phyloP scores from a whole-genome alignment of 805 yeast species.

The Pichia eremophila region DNA sequence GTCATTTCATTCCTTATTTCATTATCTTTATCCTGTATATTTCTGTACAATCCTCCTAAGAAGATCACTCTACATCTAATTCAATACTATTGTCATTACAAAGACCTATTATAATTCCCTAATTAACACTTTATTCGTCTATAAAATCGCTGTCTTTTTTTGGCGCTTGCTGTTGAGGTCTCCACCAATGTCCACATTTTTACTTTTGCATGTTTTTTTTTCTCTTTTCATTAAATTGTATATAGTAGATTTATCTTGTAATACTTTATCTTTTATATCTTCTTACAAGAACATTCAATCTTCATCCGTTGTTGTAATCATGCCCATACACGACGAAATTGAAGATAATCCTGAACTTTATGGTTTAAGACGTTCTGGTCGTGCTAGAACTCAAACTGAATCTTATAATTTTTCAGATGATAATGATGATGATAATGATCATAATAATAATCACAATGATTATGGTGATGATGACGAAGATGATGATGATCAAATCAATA shows the following conservation, averaged over 20 bases:
- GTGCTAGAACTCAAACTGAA: conserved; percentile 39
- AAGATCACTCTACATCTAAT: too few relatives aligned
- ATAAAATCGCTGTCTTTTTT: not conserved
- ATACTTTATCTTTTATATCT: not conserved
- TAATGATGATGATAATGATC: conserved; percentile 25
- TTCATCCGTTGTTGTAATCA: not conserved
- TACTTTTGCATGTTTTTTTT: not conserved
- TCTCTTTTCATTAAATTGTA: not conserved
- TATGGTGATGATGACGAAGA: conserved; percentile 26
- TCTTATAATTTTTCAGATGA: conserved; percentile 26
- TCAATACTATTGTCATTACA: too few relatives aligned
- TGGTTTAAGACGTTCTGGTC: conserved; percentile 68
- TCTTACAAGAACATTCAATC: too few relatives aligned
- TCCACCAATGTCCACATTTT: not conserved
- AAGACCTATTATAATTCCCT: too few relatives aligned
- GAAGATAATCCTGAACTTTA: conserved; percentile 70
- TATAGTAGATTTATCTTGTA: not conserved
- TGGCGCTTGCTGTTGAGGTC: not conserved
- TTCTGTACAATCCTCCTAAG: too few relatives aligned
- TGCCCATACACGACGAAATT: conserved; percentile 34
- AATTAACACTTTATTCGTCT: not conserved
- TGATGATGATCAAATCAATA: conserved; percentile 16
- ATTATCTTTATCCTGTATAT: too few relatives aligned
- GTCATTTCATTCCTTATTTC: too few relatives aligned
- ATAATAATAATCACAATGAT: conserved; percentile 26